Evolutionary conservation across 345 rosid genomes (phyloP).

Genomic region (Noccaea bulbosa): DNA sequence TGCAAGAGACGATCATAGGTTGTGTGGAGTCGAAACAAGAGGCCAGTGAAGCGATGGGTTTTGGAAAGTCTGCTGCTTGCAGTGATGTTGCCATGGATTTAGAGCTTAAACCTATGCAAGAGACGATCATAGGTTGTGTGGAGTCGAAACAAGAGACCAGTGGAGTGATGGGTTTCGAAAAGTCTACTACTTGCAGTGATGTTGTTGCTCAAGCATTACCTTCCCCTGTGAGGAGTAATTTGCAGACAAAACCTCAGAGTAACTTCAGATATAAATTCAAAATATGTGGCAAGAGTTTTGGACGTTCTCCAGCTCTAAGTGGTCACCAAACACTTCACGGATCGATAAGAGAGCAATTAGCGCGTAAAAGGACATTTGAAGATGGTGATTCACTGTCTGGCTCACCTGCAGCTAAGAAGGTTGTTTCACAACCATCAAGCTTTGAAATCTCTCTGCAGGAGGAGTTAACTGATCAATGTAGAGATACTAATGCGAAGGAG

Average conservation of each 20-base stretch:
- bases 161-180: background rate
- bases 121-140: slow-evolving; percentile 11
- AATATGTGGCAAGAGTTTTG: slow-evolving; percentile 24
- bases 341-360: background rate
- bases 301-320: slow-evolving; percentile 22
- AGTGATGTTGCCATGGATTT: slow-evolving; percentile 3
- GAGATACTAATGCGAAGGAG: slow-evolving; percentile 7
- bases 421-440: slow-evolving; percentile 17
- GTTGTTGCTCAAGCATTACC: slow-evolving; percentile 17
- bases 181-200: slow-evolving; percentile 13
- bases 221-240: slow-evolving; percentile 3
- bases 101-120: slow-evolving; percentile 4
- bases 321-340: slow-evolving; percentile 24
- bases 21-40: slow-evolving; percentile 20
- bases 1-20: slow-evolving; percentile 1
- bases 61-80: background rate
- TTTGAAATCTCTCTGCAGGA: slow-evolving; percentile 5
- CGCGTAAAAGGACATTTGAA: background rate
- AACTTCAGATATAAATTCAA: background rate
- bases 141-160: slow-evolving; percentile 4
- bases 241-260: background rate
- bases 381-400: background rate
- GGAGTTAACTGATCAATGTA: background rate
- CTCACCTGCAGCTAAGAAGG: slow-evolving; percentile 15
- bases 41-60: background rate